A percentile compares a stretch with the other conserved stretches of the same genome.
phyloP scores from a whole-genome alignment of 148 eudicot genomes.

The Silene conica region DNA sequence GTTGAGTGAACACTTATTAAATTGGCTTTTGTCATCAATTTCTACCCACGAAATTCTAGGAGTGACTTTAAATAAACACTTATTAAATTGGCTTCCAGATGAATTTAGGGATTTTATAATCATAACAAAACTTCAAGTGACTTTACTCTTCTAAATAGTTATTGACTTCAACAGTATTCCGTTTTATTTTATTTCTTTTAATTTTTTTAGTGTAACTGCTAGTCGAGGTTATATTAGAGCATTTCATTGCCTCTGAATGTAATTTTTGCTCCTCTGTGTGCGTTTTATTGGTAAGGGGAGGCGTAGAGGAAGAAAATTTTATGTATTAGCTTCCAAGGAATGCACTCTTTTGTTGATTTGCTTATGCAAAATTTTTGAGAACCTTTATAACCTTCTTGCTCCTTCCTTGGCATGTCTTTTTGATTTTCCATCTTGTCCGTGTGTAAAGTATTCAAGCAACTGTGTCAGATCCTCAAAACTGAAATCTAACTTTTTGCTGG shows the following conservation, averaged over 20 bases:
- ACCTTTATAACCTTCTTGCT: neutral
- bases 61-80: too few relatives aligned
- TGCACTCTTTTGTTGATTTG: neutral
- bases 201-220: too few relatives aligned
- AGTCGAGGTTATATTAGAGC: neutral
- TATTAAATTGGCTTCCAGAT: too few relatives aligned
- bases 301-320: neutral
- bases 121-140: too few relatives aligned
- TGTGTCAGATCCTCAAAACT: neutral
- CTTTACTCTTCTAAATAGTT: too few relatives aligned
- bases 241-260: neutral
- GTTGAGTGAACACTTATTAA: too few relatives aligned
- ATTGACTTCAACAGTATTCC: too few relatives aligned
- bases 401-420: neutral
- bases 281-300: neutral
- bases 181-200: too few relatives aligned
- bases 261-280: too few relatives aligned
- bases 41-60: too few relatives aligned
- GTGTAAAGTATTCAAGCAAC: neutral
- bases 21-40: too few relatives aligned
- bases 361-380: neutral
- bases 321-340: neutral
- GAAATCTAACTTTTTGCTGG: neutral
- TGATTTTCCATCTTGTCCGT: neutral
- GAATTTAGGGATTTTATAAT: too few relatives aligned